These are phyloP conservation scores for Musa itinerans DNA, from an alignment of 176 grass and related monocot species.

Conservation along the genomic window DNA sequence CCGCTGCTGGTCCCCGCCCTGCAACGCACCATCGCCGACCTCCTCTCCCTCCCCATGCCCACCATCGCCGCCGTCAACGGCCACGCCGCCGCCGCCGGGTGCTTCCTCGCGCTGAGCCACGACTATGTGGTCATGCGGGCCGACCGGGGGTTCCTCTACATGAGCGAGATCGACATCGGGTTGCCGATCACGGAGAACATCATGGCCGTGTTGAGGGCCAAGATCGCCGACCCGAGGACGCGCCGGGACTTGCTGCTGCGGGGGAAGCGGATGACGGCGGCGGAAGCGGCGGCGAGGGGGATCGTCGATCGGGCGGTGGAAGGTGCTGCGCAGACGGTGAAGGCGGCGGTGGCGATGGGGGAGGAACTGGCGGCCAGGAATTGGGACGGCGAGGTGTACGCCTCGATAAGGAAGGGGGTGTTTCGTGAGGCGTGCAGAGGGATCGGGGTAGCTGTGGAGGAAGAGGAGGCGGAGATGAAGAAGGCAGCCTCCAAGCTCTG, in stretches of 20 bases:
- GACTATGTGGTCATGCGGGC: constrained; percentile 78
- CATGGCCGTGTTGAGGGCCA: constrained; percentile 41
- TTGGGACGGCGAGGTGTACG: constrained; percentile 67
- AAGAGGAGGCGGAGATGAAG: constrained; percentile 30
- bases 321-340: constrained; percentile 36
- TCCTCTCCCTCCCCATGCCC: constrained; percentile 73
- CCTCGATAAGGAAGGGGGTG: constrained; percentile 45
- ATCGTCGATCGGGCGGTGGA: constrained; percentile 54
- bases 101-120: constrained; percentile 64
- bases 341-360: constrained; percentile 57
- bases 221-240: constrained; percentile 45
- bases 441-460: constrained; percentile 43
- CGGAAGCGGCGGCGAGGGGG: constrained; percentile 49
- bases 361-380: constrained; percentile 69
- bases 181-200: constrained; percentile 60
- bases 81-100: constrained; percentile 54
- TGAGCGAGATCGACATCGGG: constrained; percentile 94
- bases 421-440: constrained; percentile 42
- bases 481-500: constrained; percentile 43
- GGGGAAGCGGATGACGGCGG: constrained; percentile 37
- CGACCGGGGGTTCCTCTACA: constrained; percentile 81
- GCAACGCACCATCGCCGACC: constrained; percentile 42
- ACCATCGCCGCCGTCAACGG: constrained; percentile 79
- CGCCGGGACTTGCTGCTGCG: constrained; percentile 53
- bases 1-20: constrained; percentile 34